Conservation (phyloP, 495 filamentous ascomycete genomes). For the Neohortaea acidophila region DNA sequence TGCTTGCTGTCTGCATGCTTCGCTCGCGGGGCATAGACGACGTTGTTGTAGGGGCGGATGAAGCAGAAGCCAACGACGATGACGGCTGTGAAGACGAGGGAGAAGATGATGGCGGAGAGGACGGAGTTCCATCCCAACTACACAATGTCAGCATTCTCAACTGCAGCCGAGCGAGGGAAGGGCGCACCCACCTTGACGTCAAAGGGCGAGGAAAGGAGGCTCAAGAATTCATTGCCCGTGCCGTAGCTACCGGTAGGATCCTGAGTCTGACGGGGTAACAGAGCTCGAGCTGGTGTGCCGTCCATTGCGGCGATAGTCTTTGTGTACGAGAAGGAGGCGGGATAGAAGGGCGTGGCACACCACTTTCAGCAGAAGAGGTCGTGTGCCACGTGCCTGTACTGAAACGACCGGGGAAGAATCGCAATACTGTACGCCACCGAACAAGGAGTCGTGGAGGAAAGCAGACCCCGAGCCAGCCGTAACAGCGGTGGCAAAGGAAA, state of each 20-base stretch:
- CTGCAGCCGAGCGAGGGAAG: no score
- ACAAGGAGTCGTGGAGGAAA: no score
- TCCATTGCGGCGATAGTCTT: no score
- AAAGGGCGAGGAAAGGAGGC: conserved; percentile 25
- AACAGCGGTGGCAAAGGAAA: no score
- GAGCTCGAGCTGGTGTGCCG: background rate
- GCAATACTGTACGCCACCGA: no score
- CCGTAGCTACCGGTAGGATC: background rate
- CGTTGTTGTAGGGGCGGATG: conserved; percentile 72
- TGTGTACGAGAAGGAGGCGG: no score
- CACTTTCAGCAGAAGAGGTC: no score
- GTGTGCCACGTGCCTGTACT: no score
- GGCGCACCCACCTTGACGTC: conserved; percentile 12
- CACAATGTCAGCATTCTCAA: conserved; percentile 4
- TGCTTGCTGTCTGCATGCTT: conserved; percentile 88
- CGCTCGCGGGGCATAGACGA: conserved; percentile 88
- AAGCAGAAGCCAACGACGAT: conserved; percentile 73
- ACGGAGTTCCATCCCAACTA: conserved; percentile 51
- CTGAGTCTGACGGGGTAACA: background rate
- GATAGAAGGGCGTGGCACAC: no score
- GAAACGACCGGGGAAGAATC: no score
- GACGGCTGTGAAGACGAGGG: conserved; percentile 34
- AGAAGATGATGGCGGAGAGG: conserved; percentile 59
- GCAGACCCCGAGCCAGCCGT: no score
- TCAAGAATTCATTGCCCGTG: conserved; percentile 21